Conservation (phyloP, 2,329 filamentous ascomycete genomes). For the Exophiala mesophila region DNA sequence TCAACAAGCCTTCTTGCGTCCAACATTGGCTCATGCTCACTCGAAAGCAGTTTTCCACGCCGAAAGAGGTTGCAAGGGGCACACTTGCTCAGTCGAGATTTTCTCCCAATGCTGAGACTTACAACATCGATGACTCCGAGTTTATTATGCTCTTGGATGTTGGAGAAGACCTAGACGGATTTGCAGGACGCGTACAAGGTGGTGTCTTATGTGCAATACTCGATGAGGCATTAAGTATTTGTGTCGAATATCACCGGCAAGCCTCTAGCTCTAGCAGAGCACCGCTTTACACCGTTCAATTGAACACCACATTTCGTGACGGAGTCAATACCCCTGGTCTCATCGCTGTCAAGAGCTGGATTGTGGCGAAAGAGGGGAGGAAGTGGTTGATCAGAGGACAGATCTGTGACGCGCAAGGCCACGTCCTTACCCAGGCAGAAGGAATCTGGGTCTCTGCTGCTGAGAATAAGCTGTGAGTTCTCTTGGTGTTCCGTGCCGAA, state of each 20-base stretch:
- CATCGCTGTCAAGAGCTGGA: constrained; percentile 16
- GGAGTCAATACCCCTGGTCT: constrained; percentile 14
- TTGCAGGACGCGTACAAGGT: background rate
- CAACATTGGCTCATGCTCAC: background rate
- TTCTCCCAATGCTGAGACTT: background rate
- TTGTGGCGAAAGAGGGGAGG: constrained; percentile 15
- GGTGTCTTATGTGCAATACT: constrained; percentile 23
- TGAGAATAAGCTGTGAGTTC: background rate
- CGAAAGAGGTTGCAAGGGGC: background rate
- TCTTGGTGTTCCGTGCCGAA: too few species aligned
- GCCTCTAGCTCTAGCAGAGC: constrained; percentile 4
- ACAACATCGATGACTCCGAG: background rate
- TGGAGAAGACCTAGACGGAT: background rate
- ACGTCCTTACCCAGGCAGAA: background rate
- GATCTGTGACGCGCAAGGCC: background rate
- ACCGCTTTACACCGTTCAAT: constrained; percentile 12
- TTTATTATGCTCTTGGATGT: background rate
- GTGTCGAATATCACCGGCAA: constrained; percentile 12
- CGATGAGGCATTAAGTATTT: constrained; percentile 21
- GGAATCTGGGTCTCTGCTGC: background rate
- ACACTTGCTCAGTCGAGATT: background rate
- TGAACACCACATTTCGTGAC: constrained; percentile 13
- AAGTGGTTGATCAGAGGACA: constrained; percentile 25
- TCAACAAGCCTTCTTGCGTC: background rate
- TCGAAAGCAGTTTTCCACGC: background rate